These are phyloP conservation scores for Tulasnella calospora DNA, from an alignment of 768 basidiomycete genomes.

Conservation along the genomic window DNA sequence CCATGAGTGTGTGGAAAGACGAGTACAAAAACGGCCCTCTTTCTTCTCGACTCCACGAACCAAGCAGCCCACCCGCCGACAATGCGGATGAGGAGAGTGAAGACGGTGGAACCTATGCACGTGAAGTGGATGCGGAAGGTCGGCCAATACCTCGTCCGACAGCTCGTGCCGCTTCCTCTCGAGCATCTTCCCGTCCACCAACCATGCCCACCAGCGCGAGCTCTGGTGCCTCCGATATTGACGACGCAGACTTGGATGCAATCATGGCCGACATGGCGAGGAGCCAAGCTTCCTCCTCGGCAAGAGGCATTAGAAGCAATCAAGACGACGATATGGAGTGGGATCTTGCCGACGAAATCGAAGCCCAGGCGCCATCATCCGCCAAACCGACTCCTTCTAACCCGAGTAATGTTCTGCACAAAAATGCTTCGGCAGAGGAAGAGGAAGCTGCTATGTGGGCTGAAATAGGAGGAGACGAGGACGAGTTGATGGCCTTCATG, in stretches of 20 bases:
- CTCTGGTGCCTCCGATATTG: slow-evolving; percentile 14
- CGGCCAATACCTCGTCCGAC: background rate
- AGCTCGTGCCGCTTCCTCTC: background rate
- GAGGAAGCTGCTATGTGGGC: slow-evolving; percentile 1
- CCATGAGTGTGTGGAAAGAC: slow-evolving; percentile 72
- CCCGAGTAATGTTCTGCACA: background rate
- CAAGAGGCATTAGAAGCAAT: slow-evolving; percentile 36
- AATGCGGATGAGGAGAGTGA: slow-evolving; percentile 39
- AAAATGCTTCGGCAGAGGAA: background rate
- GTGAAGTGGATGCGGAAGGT: slow-evolving; percentile 27
- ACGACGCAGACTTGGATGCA: slow-evolving; percentile 28
- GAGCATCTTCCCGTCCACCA: background rate
- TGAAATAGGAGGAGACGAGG: slow-evolving; percentile 19
- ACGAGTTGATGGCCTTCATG: slow-evolving; percentile 17
- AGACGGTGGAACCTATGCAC: slow-evolving; percentile 33
- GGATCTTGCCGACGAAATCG: slow-evolving; percentile 58
- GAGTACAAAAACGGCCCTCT: slow-evolving; percentile 39
- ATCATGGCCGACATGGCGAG: slow-evolving; percentile 32
- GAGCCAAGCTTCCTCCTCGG: background rate
- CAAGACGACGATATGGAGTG: slow-evolving; percentile 55
- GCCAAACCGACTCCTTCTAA: slow-evolving; percentile 14
- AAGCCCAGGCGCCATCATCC: slow-evolving; percentile 34
- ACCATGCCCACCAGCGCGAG: background rate
- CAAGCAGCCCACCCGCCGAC: slow-evolving; percentile 26
- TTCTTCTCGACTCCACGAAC: slow-evolving; percentile 20